Base-by-base conservation (phyloP, 768 basidiomycete genomes). In the Kwoniella dejecticola region DNA sequence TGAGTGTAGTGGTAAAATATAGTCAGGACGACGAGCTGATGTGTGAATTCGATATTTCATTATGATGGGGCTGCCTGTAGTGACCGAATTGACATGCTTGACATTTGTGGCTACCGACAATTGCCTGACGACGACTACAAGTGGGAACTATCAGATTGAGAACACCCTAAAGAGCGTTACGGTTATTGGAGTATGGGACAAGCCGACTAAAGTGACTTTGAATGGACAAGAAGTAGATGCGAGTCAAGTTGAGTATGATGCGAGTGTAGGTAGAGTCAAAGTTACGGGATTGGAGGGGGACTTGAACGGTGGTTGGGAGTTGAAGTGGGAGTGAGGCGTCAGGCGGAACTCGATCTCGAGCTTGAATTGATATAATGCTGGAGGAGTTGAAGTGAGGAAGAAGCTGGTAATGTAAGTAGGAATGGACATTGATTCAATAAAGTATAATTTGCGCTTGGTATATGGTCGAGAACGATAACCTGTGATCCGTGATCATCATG, bases 91-190 rank as follows among this genome's bases (percentile, higher is more conserved):
- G 48, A 82, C 81, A 54, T 82, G 69, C 7, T 70, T 89, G 55
- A 81, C 69, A 0, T 84, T 89, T 71, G 52, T 63, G 0, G 83
- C 81, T 7, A 50, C 58, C 4, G 60, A 64, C 3, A 74, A 79
- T 8, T 55, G 72, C 49, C 62, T 89, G 26, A 54, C 56, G 0
- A 80, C 88, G 4, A 46, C 54, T 5, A 11, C 58, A 3, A 38
- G n/a, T 10, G 73, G 64, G 62, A 33, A 79, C 77, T 87, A 83
- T 77, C 48, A 77, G 2, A 75, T 88, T 11, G 68, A 57, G 2
- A 85, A 85, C 64, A 80, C 71, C 50, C 74, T 90, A 55, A 77
- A 81, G 52, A 80, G 81, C 21, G 73, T 89, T 47, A 87, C 83
- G 2, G 69, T 90, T 11, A 81, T 89, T 19, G 88, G 88, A 0